Conservation (phyloP, 768 basidiomycete species). For the Coprinellus micaceus region DNA sequence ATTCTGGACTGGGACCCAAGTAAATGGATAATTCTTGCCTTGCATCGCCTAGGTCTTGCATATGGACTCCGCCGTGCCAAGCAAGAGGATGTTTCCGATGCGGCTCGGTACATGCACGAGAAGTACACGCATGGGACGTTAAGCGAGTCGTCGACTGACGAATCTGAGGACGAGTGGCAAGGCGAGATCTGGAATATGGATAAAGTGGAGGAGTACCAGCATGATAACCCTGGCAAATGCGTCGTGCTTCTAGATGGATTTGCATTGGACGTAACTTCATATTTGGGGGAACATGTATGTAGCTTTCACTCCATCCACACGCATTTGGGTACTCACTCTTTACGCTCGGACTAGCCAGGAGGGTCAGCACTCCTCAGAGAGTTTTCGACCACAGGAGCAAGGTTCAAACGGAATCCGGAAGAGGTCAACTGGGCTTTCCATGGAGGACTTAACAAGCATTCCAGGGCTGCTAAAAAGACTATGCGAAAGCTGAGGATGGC, state of each 20-base stretch:
- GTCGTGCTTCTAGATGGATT: slow-evolving; percentile 58
- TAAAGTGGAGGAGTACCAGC: slow-evolving; percentile 32
- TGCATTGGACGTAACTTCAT: slow-evolving; percentile 57
- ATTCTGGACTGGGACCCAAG: slow-evolving; percentile 72
- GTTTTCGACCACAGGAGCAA: slow-evolving; percentile 29
- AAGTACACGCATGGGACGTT: slow-evolving; percentile 24
- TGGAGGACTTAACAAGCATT: slow-evolving; percentile 72
- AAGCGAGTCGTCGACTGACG: slow-evolving; percentile 1
- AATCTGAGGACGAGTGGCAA: slow-evolving; percentile 27
- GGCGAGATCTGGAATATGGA: slow-evolving; percentile 40
- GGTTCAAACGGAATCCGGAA: slow-evolving; percentile 11
- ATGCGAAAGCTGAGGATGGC: slow-evolving; percentile 51
- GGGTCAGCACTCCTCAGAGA: slow-evolving; percentile 50
- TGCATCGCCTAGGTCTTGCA: slow-evolving; percentile 48
- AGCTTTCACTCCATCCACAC: background rate
- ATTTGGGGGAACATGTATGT: slow-evolving; percentile 67
- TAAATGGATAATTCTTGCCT: slow-evolving; percentile 66
- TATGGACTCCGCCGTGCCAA: slow-evolving; percentile 47
- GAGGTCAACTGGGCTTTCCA: slow-evolving; percentile 64
- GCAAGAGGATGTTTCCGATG: slow-evolving; percentile 45
- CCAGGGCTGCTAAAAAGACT: slow-evolving; percentile 48
- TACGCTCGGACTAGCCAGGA: slow-evolving; percentile 49
- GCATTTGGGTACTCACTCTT: background rate
- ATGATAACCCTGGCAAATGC: slow-evolving; percentile 33
- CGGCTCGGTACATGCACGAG: slow-evolving; percentile 43